Evolutionary conservation across 2,329 filamentous ascomycete genomes (phyloP).

Genomic region (Aspergillus caelatus): DNA sequence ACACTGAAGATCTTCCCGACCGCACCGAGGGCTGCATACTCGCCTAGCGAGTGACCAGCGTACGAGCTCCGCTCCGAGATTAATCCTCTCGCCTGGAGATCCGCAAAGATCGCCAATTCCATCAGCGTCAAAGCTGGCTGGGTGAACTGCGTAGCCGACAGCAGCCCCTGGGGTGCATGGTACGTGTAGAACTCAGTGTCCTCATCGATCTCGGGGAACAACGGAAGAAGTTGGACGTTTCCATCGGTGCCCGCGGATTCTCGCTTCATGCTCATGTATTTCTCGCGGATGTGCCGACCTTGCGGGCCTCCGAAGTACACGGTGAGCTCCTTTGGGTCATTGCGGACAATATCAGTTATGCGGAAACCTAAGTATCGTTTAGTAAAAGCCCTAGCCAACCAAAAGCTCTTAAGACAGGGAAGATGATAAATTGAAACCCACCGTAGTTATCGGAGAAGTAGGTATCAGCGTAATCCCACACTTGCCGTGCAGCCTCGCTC

Average conservation of each 20-base stretch:
- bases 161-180: constrained; percentile 86
- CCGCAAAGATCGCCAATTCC: constrained; percentile 99
- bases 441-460: constrained; percentile 99
- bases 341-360: constrained; percentile 83
- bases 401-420: neutral
- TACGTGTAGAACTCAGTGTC: constrained; percentile 95
- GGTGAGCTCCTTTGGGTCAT: constrained; percentile 98
- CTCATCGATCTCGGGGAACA: constrained; percentile 97
- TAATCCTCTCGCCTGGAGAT: constrained; percentile 96
- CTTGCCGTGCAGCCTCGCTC: constrained; percentile 93
- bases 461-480: constrained; percentile 97
- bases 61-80: constrained; percentile 97
- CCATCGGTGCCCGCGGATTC: constrained; percentile 95
- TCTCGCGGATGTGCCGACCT: constrained; percentile 95
- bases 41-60: constrained; percentile 94
- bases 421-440: constrained; percentile 60
- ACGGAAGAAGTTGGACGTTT: constrained; percentile 95
- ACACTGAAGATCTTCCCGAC: constrained; percentile 99
- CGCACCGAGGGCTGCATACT: constrained; percentile 95
- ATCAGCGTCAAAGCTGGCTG: constrained; percentile 96
- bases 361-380: neutral
- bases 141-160: constrained; percentile 98
- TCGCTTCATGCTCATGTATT: constrained; percentile 99
- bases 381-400: constrained; percentile 48
- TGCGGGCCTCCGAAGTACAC: constrained; percentile 96